These are phyloP conservation scores for Parastagonospora nodorum DNA, from an alignment of 2,329 filamentous ascomycete species.

Conservation along the genomic window DNA sequence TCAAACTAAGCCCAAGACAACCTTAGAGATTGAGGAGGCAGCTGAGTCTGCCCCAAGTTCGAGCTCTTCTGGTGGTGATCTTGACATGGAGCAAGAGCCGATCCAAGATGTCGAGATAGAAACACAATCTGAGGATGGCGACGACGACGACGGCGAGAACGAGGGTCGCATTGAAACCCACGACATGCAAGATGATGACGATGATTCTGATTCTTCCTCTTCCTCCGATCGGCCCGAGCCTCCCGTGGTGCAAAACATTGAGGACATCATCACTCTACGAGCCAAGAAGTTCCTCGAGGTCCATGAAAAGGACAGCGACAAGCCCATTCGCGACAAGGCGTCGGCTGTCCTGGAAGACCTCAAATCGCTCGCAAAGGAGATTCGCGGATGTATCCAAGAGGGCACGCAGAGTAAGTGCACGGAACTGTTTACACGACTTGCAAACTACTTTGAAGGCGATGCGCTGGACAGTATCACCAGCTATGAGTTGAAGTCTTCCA, in stretches of 20 bases:
- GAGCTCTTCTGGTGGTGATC: conserved; percentile 29
- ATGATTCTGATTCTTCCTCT: conserved; percentile 69
- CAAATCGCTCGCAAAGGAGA: conserved; percentile 71
- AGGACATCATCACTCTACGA: conserved; percentile 73
- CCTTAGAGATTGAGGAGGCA: conserved; percentile 28
- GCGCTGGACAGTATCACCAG: conserved; percentile 93
- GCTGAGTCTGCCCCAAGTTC: conserved; percentile 30
- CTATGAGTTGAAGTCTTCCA: conserved; percentile 88
- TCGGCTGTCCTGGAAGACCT: conserved; percentile 74
- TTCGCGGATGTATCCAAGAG: conserved; percentile 71
- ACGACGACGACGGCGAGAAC: conserved; percentile 59
- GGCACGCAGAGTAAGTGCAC: conserved; percentile 56
- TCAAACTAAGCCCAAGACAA: conserved; percentile 31
- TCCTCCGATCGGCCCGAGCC: conserved; percentile 41
- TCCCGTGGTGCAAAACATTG: conserved; percentile 56
- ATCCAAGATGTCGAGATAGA: conserved; percentile 60
- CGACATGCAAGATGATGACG: conserved; percentile 65
- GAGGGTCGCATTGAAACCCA: conserved; percentile 62
- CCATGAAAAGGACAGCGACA: conserved; percentile 78
- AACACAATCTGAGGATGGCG: conserved; percentile 57
- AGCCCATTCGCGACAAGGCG: conserved; percentile 78
- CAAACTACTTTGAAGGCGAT: conserved; percentile 85
- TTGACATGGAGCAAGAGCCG: conserved; percentile 49
- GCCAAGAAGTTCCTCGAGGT: conserved; percentile 83
- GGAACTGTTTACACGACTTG: conserved; percentile 74